Evolutionary conservation across 495 filamentous ascomycete species (phyloP).

Genomic region (Hyaloscypha finlandica): DNA sequence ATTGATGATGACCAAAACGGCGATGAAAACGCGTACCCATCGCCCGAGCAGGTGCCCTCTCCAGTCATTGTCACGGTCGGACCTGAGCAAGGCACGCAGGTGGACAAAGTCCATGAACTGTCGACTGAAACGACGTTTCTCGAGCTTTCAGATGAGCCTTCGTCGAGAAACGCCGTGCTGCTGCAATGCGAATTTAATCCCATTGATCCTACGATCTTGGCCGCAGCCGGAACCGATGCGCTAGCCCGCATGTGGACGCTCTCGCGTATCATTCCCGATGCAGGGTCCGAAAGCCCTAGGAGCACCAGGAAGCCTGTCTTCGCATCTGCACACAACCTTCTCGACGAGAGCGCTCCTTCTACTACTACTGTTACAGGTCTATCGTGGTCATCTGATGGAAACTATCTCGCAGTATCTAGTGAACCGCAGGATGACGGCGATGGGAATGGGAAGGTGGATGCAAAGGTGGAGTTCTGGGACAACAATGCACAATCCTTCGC

Average conservation of each 20-base stretch:
- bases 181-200: constrained; percentile 78
- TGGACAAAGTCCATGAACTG: constrained; percentile 65
- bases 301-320: constrained; percentile 25
- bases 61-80: constrained; percentile 60
- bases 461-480: constrained; percentile 67
- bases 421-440: constrained; percentile 59
- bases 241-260: constrained; percentile 81
- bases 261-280: constrained; percentile 49
- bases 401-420: constrained; percentile 68
- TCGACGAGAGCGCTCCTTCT: constrained; percentile 36
- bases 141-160: constrained; percentile 58
- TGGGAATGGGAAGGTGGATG: background rate
- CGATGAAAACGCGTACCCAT: constrained; percentile 56
- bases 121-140: constrained; percentile 66
- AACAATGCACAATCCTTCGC: constrained; percentile 54
- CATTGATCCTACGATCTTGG: constrained; percentile 69
- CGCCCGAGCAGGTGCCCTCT: constrained; percentile 56
- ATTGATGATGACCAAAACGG: constrained; percentile 50
- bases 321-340: constrained; percentile 41
- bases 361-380: constrained; percentile 59
- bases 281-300: constrained; percentile 32
- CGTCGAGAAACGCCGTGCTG: constrained; percentile 48
- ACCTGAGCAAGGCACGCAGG: constrained; percentile 70
- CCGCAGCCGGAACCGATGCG: constrained; percentile 71
- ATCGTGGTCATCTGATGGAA: constrained; percentile 70